These are phyloP conservation scores for Limnomonas spitsbergensis DNA, from an alignment of 139 green algal genomes.

Conservation along the genomic window DNA sequence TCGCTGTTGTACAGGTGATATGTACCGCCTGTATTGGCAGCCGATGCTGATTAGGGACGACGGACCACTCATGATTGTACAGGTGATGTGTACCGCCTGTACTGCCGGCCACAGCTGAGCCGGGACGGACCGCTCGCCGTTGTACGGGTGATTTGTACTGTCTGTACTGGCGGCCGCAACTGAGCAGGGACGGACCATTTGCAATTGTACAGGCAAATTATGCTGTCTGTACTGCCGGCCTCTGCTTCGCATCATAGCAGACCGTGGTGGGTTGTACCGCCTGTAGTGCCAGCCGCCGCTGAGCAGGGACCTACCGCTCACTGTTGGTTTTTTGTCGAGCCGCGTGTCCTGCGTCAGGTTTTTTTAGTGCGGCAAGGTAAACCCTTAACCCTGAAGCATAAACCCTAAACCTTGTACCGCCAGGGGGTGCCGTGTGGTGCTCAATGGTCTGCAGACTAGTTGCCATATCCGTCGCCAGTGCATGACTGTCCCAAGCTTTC, in stretches of 20 bases:
- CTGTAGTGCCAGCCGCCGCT: slow-evolving; percentile 24
- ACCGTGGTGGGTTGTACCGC: slow-evolving; percentile 47
- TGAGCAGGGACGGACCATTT: slow-evolving; percentile 34
- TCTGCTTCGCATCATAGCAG: slow-evolving; percentile 54
- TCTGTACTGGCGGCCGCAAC: slow-evolving; percentile 25
- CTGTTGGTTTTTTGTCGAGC: too few relatives aligned
- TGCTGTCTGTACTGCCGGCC: slow-evolving; percentile 13
- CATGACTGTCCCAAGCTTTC: too few relatives aligned
- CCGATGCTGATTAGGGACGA: neutral
- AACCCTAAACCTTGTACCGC: too few relatives aligned
- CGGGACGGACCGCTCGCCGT: slow-evolving; percentile 45
- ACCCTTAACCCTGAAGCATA: too few relatives aligned
- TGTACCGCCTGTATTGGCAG: neutral
- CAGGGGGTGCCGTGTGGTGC: too few relatives aligned
- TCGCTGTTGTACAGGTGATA: slow-evolving; percentile 56
- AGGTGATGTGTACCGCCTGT: slow-evolving; percentile 27
- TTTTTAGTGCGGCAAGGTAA: too few relatives aligned
- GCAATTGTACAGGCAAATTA: slow-evolving; percentile 54
- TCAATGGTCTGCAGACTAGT: too few relatives aligned
- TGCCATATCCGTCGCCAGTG: too few relatives aligned
- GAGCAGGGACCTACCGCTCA: too few relatives aligned
- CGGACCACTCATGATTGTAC: slow-evolving; percentile 13
- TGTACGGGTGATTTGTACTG: slow-evolving; percentile 50
- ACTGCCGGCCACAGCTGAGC: slow-evolving; percentile 37
- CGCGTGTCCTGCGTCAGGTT: too few relatives aligned